These are phyloP conservation scores for Acanthamoeba culbertsoni DNA, from an alignment of 208 protist species.

Conservation along the genomic window DNA sequence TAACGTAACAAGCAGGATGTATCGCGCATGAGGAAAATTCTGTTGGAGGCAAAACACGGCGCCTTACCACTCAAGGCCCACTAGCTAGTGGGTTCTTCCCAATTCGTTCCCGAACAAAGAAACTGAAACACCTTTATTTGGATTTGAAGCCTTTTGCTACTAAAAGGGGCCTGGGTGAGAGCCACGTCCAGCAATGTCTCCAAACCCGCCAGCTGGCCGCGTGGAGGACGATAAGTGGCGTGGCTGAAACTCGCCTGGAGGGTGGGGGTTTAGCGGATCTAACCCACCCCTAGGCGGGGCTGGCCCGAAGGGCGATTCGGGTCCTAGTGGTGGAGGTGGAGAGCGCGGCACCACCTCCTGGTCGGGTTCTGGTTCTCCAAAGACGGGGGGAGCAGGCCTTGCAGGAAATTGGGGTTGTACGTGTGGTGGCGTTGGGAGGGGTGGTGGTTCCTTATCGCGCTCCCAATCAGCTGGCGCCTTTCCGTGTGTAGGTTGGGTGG, in stretches of 20 bases:
- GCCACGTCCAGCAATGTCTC: neutral
- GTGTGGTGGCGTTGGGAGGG: neutral
- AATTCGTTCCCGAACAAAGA: neutral
- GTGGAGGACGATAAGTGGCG: neutral
- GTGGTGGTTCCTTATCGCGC: neutral
- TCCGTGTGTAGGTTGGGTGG: no score
- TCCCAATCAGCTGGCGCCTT: no score
- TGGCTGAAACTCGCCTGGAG: neutral
- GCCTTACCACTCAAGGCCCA: neutral
- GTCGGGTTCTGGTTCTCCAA: neutral
- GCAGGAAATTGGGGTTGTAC: neutral
- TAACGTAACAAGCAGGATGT: neutral
- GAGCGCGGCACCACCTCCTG: neutral
- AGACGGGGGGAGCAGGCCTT: neutral
- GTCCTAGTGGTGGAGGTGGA: neutral
- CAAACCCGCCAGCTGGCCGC: neutral
- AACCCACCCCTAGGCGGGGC: neutral
- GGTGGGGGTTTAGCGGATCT: neutral
- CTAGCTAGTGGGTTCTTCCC: neutral
- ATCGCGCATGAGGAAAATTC: slow-evolving; percentile 26
- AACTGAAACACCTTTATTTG: no score
- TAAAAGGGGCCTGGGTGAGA: neutral
- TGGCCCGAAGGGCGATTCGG: neutral
- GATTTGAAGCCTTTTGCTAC: no score
- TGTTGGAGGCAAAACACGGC: slow-evolving; percentile 43